These are phyloP conservation scores for Centella asiatica DNA, from an alignment of 129 eudicot species.

Conservation along the genomic window DNA sequence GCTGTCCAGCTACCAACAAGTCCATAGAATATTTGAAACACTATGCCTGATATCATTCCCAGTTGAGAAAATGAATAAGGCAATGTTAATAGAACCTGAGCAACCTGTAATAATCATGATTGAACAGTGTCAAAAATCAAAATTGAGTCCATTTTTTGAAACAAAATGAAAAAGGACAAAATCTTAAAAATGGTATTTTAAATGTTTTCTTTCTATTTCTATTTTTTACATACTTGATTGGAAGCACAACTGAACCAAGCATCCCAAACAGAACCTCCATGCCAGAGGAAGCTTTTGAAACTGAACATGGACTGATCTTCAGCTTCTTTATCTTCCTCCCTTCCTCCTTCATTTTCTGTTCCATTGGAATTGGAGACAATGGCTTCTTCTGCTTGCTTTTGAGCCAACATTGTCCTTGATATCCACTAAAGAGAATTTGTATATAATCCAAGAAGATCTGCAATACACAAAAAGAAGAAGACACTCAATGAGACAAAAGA, in stretches of 20 bases:
- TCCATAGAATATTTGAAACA: constrained; percentile 79
- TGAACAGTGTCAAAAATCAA: not conserved
- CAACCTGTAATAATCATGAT: constrained; percentile 51
- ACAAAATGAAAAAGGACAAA: not conserved
- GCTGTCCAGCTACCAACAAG: constrained; percentile 96
- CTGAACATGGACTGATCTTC: constrained; percentile 44
- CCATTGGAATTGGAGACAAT: constrained; percentile 56
- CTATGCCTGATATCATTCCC: constrained; percentile 79
- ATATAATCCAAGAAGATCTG: constrained; percentile 16
- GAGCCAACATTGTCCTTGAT: constrained; percentile 44
- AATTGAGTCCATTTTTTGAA: not conserved
- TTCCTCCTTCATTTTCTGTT: constrained; percentile 27
- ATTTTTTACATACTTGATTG: constrained; percentile 55
- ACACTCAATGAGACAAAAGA: constrained; percentile 36
- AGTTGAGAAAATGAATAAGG: constrained; percentile 92
- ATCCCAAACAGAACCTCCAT: constrained; percentile 97
- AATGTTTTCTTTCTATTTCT: not conserved
- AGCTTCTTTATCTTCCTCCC: constrained; percentile 21
- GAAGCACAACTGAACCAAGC: constrained; percentile 99
- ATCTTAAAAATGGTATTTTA: not conserved
- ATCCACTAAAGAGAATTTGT: not conserved
- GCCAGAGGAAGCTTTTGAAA: constrained; percentile 63
- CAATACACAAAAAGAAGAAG: constrained; percentile 12
- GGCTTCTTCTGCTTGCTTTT: constrained; percentile 86
- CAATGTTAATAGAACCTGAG: constrained; percentile 83